Base-by-base conservation (phyloP, 2,329 filamentous ascomycete species). In the Drechslerella dactyloides region DNA sequence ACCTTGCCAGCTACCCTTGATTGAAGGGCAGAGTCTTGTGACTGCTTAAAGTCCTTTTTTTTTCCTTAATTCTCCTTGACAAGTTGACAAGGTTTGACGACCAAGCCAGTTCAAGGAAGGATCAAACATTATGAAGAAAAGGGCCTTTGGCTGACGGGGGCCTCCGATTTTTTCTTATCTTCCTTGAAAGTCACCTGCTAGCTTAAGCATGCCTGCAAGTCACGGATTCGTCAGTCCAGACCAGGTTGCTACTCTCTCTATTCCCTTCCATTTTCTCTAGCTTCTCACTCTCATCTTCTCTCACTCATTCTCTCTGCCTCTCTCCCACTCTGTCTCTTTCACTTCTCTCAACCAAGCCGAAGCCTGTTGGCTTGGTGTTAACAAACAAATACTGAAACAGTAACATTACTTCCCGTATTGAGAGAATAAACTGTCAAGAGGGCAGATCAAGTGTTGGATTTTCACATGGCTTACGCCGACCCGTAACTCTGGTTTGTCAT, bases 131-230 rank as follows among this genome's bases (percentile, higher is more conserved):
- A n/a, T n/a, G n/a, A n/a, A n/a, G n/a, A n/a, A n/a, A n/a, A n/a
- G n/a, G n/a, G n/a, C n/a, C n/a, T n/a, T 59, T 50, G 21, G 59
- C 64, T 70, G 59, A 64, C 59, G 64, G 59, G 66, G 66, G 44
- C 58, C 54, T 55, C 23, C 27, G 44, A 48, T 17, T 33, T 57
- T 24, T 53, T 54, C 21, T 56, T 24, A 19, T 58, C 27, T 55
- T 59, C 23, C 53, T 69, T 59, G 37, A 70, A 63, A 64, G 59
- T 64, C 66, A 64, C 66, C 66, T 70, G 59, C 58, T 63, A 57
- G 66, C 44, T 48, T 10, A 17, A 48, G 44, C 44, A 15, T 48
- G 44, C 19, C 19, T 23, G 44, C 44, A 48, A 42, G 44, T 48
- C 19, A 23, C 44, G 44, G 44, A 48, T 48, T 48, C 11, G 44